Evolutionary conservation across 306 rosid genomes (phyloP), one percentile per base, ranked within the genome.

Genomic region (Vigna angularis): DNA sequence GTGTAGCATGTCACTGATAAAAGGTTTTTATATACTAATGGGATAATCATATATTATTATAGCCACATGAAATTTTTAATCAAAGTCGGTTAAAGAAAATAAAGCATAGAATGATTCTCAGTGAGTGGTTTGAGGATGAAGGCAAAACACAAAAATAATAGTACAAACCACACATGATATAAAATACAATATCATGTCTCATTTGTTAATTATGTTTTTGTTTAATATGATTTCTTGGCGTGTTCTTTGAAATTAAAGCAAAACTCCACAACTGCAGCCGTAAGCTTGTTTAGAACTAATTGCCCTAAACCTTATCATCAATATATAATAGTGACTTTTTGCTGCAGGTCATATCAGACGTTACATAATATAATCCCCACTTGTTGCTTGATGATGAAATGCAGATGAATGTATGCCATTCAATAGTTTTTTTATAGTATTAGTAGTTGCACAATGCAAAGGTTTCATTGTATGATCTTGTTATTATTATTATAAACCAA

Each of bases 281-380:
- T 65, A 53, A 42, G 55, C 78, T 50, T 44, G 30, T 78, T 64
- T 83, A 78, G 40, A 65, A 47, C 74, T 55, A 72, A 77, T 71
- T 82, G 9, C 12, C 24, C 26, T 34, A 40, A 82, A 65, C 71
- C 72, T 78, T 71, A 85, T 85, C 87, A 83, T 85, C 87, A 77
- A 30, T 77, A 38, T 18, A 20, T 66, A 45, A 42, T 45, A 26
- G 22, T 36, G 40, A 82, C 61, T 1, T 4, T 65, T 26, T 20
- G 38, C 26, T 34, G 71, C 12, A 51, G 47, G 85, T 75, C 79
- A 73, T 68, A 1, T 40, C 20, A 32, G 22, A 14, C 0, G 13
- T 42, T 42, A 3, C 47, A 22, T 15, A 57, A 24, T 2, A 16
- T 62, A 76, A 65, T 65, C 5, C 34, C 73, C 65, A 77, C 82